Conservation (phyloP, 2,329 filamentous ascomycete species). For the Colletotrichum sp. region DNA sequence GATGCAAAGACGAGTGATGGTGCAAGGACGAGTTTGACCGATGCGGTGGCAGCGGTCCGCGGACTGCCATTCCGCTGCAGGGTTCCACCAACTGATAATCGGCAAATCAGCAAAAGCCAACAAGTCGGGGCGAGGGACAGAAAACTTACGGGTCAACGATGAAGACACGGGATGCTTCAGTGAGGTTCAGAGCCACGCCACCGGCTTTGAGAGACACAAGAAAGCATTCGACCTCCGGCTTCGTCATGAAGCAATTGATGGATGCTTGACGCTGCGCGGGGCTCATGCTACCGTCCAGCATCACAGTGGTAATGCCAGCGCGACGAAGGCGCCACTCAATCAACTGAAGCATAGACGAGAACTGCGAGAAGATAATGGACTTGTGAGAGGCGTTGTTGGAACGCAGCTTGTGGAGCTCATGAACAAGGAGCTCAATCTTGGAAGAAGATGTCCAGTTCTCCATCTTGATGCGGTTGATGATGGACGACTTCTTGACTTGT, state of each 20-base stretch:
- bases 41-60: slow-evolving; percentile 95
- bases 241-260: slow-evolving; percentile 96
- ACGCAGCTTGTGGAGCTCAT: slow-evolving; percentile 89
- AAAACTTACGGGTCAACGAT: slow-evolving; percentile 88
- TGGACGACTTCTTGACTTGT: slow-evolving; percentile 90
- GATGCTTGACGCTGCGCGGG: slow-evolving; percentile 90
- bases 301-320: slow-evolving; percentile 97
- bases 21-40: slow-evolving; percentile 90
- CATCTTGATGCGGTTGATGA: slow-evolving; percentile 99
- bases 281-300: slow-evolving; percentile 98
- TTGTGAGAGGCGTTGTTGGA: slow-evolving; percentile 94
- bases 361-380: slow-evolving; percentile 97
- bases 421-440: slow-evolving; percentile 96
- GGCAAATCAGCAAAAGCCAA: slow-evolving; percentile 24
- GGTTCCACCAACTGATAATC: slow-evolving; percentile 87
- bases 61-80: slow-evolving; percentile 99
- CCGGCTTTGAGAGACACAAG: slow-evolving; percentile 95
- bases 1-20: slow-evolving; percentile 92
- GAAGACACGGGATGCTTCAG: slow-evolving; percentile 92
- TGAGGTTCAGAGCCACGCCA: slow-evolving; percentile 93
- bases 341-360: slow-evolving; percentile 95
- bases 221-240: slow-evolving; percentile 93
- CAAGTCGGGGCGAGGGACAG: background rate
- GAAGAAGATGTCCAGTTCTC: slow-evolving; percentile 98
- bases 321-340: slow-evolving; percentile 96